Base-by-base conservation (phyloP, 106 monocot genomes). In the Alisma plantagoaquatica region DNA sequence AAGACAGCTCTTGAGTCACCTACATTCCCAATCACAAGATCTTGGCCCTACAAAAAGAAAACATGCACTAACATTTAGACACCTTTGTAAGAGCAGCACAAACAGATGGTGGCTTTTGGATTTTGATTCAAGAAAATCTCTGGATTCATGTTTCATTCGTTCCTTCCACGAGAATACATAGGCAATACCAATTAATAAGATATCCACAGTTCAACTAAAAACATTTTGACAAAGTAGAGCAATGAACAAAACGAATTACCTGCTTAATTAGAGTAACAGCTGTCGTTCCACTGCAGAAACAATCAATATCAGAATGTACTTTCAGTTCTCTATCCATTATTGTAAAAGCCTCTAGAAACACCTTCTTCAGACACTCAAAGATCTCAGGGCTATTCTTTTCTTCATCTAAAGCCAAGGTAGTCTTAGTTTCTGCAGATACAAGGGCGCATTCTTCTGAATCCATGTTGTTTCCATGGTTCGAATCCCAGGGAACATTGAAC, bases 211-310 rank as follows among this genome's bases (percentile, higher is more conserved):
- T n/a, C n/a, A n/a, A n/a, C n/a, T n/a, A n/a, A n/a, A n/a, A n/a
- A n/a, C n/a, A n/a, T n/a, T n/a, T n/a, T n/a, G n/a, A n/a, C n/a
- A n/a, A n/a, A n/a, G n/a, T n/a, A n/a, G n/a, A n/a, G n/a, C n/a
- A n/a, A n/a, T n/a, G n/a, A n/a, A n/a, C n/a, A n/a, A n/a, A n/a
- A n/a, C n/a, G n/a, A n/a, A n/a, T 47, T 51, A 75, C 74, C 68
- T 68, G 55, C 35, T 75, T 75, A 38, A 75, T 41, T 30, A 75
- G 31, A 27, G 74, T 68, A 23, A 75, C 68, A 22, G 74, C 74
- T n/a, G 74, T 75, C 25, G 74, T 75, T 43, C 74, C 74, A 63
- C 74, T 75, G 57, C 74, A 75, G 54, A 75, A 75, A 51, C 68
- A 75, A 29, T 75, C 63, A 31, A 75, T 63, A 32, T 44, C 46